Percentiles rank a stretch among this genome's conserved stretches.
These are phyloP conservation scores for Phytopythium boreale DNA, from an alignment of 352 stramenopile genomes.

Conservation along the genomic window DNA sequence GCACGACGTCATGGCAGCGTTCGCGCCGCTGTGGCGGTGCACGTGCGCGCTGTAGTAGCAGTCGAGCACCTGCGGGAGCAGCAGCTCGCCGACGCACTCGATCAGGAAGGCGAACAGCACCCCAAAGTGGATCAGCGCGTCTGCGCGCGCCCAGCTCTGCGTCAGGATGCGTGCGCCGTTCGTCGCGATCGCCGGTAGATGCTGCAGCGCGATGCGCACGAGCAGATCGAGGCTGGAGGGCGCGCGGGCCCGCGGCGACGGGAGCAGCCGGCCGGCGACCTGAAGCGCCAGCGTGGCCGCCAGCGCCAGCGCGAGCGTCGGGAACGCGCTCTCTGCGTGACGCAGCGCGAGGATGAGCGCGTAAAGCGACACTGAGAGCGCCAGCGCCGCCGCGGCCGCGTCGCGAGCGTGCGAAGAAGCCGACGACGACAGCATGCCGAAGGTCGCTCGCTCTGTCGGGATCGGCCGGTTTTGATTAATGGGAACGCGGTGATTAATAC, in stretches of 20 bases:
- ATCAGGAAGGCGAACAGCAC: conserved; percentile 72
- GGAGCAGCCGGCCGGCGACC: conserved; percentile 6
- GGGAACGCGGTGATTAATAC: background rate
- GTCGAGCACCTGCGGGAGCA: conserved; percentile 47
- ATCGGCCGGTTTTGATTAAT: background rate
- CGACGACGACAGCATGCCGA: background rate
- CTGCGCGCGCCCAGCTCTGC: conserved; percentile 41
- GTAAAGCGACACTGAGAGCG: conserved; percentile 10
- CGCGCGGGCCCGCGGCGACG: conserved; percentile 2
- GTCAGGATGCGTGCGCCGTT: conserved; percentile 38
- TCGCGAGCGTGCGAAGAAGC: background rate
- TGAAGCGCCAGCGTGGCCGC: conserved; percentile 23
- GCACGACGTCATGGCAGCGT: conserved; percentile 5
- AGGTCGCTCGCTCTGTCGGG: background rate
- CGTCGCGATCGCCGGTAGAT: conserved; percentile 17
- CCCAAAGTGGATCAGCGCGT: conserved; percentile 66
- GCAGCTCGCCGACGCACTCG: conserved; percentile 39
- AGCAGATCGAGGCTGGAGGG: conserved; percentile 3
- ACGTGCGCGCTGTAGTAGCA: conserved; percentile 6
- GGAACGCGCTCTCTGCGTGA: conserved; percentile 24
- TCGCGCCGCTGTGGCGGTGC: conserved; percentile 7
- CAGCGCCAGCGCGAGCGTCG: conserved; percentile 28
- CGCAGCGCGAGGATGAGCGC: conserved; percentile 18
- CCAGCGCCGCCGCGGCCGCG: conserved; percentile 4
- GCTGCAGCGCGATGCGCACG: conserved; percentile 9